Base-by-base conservation (phyloP, 305 asterid genomes). In the Solanum hybrid region DNA sequence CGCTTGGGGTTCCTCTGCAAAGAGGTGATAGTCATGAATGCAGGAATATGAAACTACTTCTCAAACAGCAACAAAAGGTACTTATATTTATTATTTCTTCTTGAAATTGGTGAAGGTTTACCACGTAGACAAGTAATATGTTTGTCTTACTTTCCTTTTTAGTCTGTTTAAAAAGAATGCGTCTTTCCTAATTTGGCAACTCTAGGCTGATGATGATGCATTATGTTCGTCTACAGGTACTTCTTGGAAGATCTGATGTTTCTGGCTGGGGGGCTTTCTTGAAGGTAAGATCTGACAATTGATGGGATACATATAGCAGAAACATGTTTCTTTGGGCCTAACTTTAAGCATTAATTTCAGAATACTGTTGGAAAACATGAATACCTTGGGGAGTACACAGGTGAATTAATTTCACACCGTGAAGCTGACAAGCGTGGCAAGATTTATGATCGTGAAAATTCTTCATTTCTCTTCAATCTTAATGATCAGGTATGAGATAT, bases 351-450 rank as follows among this genome's bases (percentile, higher is more conserved):
- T 76, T 37, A 88, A 40, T 88, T 77, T 40, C 98, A 95, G 98
- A 95, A 95, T 95, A 94, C 93, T 72, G 98, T 95, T 86, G 91
- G 91, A 89, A 95, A 95, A 90, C 97, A 95, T 29, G 98, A 94
- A 91, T 95, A 95, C 92, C 98, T 95, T 71, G 98, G 98, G 76
- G 97, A 95, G 92, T 95, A 95, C 93, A 95, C 98, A 51, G 98
- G 97, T 45, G 98, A 95, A 92, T 92, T 95, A 73, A 95, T 95
- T 89, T 95, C 98, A n/a, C 98, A 95, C 90, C 95, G 95, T 37
- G 98, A 95, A 93, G 98, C 98, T 91, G 99, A 98, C 93, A 98
- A 98, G 95, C 99, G 99, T 81, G 99, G 99, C 81, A 98, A 98
- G 95, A 98, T 98, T 86, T 98, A 98, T 87, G 99, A 98, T 85